These are phyloP conservation scores for Solanum raphanifolium DNA, from an alignment of 257 asterid species.

Conservation along the genomic window DNA sequence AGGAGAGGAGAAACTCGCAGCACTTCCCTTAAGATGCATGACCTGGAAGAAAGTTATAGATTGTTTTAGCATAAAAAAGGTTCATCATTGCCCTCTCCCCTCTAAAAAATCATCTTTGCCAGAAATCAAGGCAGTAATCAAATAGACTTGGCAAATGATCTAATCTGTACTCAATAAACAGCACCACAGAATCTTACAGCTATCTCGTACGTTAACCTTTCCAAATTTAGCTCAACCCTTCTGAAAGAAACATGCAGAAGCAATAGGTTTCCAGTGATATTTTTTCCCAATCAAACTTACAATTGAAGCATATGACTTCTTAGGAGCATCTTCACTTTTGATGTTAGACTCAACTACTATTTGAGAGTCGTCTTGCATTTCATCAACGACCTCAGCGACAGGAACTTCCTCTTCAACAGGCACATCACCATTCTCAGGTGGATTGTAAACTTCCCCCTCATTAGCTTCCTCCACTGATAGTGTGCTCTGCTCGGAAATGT, in stretches of 20 bases:
- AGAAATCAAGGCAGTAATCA: neutral
- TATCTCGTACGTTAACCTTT: neutral
- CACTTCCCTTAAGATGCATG: conserved; percentile 59
- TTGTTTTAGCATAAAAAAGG: neutral
- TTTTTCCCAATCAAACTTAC: neutral
- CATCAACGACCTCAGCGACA: conserved; percentile 15
- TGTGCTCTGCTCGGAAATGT: conserved; percentile 34
- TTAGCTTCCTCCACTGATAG: conserved; percentile 3
- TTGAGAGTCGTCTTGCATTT: neutral
- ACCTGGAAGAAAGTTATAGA: conserved; percentile 46
- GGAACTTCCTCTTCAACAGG: conserved; percentile 44
- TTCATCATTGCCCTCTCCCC: neutral
- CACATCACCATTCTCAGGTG: neutral
- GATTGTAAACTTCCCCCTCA: neutral
- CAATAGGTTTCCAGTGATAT: neutral
- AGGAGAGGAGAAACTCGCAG: conserved; percentile 43
- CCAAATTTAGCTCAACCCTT: neutral
- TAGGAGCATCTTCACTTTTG: neutral
- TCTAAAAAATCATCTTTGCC: neutral
- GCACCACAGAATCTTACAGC: neutral
- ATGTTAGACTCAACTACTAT: conserved; percentile 7
- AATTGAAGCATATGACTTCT: conserved; percentile 2
- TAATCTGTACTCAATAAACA: neutral
- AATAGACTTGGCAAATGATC: neutral
- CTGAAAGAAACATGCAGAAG: neutral